Percentiles rank a stretch among this genome's conserved stretches.
These are phyloP conservation scores for Lactarius deliciosus DNA, from an alignment of 768 basidiomycete species.

Conservation along the genomic window DNA sequence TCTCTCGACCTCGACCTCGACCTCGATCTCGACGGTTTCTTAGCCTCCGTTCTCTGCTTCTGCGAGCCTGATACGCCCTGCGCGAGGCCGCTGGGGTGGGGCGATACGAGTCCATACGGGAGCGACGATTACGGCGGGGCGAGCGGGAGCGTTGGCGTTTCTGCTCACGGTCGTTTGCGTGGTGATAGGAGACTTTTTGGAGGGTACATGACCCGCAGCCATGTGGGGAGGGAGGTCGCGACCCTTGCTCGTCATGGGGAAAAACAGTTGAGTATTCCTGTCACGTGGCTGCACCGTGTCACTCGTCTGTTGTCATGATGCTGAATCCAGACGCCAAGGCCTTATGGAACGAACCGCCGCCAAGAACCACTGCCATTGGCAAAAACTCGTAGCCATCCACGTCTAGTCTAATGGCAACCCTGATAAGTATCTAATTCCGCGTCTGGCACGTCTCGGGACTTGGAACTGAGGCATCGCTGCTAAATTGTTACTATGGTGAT, in stretches of 20 bases:
- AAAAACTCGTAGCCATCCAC: too few relatives aligned
- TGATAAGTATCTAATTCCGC: neutral
- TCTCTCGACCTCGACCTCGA: slow-evolving; percentile 36
- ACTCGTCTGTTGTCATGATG: too few relatives aligned
- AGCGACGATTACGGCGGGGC: slow-evolving; percentile 24
- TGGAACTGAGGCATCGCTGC: neutral
- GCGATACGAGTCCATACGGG: slow-evolving; percentile 28
- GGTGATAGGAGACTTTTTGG: slow-evolving; percentile 16
- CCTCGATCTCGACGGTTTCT: slow-evolving; percentile 25
- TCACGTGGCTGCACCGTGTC: slow-evolving; percentile 20
- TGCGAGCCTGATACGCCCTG: slow-evolving; percentile 24
- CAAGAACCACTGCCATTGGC: too few relatives aligned
- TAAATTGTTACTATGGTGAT: neutral
- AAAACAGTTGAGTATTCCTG: neutral
- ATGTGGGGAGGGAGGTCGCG: slow-evolving; percentile 24
- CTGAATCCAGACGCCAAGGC: too few relatives aligned
- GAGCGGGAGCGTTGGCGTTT: slow-evolving; percentile 23
- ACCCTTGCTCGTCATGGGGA: slow-evolving; percentile 21
- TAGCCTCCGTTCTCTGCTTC: slow-evolving; percentile 21
- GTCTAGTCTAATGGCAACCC: too few relatives aligned
- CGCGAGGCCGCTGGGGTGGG: slow-evolving; percentile 23
- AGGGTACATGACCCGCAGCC: slow-evolving; percentile 2
- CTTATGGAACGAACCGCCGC: too few relatives aligned
- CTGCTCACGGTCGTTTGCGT: slow-evolving; percentile 18
- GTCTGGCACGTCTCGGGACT: neutral